Evolutionary conservation across 2,329 filamentous ascomycete genomes (phyloP), one percentile per base, ranked within the genome.

Genomic region (Pseudopyricularia javanii): DNA sequence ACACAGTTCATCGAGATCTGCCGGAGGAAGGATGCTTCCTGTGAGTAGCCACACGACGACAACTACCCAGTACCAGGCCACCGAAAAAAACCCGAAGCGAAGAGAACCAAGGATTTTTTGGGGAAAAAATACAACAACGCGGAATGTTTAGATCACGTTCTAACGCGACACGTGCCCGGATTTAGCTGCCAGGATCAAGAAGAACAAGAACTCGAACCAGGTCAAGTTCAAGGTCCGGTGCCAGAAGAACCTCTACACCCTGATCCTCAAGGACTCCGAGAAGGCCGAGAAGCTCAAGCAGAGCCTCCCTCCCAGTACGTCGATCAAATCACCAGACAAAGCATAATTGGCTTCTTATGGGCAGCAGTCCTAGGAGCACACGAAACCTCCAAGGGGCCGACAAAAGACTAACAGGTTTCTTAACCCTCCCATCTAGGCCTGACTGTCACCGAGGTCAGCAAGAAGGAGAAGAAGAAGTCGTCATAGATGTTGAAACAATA

Each of bases 221-320:
- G 91, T 93, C 85, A 98, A 98, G 87, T 97, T 98, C 90, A 98
- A 98, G 89, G 91, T 98, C 82, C 89, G 93, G 75, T 97, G 93
- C 86, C 81, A 88, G 73, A 83, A 85, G 69, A 85, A 93, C 81
- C 81, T 98, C 65, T 98, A 98, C 87, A 96, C 93, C 65, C 85
- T 98, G 66, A 88, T 95, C 72, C 85, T 98, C 68, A 96, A 95
- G 85, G 93, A 98, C 78, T 82, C 83, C 69, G 93, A 96, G 72
- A 97, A 97, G 88, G 94, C 91, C 75, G 93, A 97, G 80, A 98
- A 98, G 88, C 85, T 98, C 65, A 97, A 96, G 90, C 91, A 97
- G 83, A 90, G 84, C 73, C 82, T 98, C 61, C 94, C 93, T 68
- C 94, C 93, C 66, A 88, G 93, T 98, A 91, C 68, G 89, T 52